These are phyloP conservation scores for Hypoxylon perforatum DNA, from an alignment of 495 filamentous ascomycete species.

Conservation along the genomic window DNA sequence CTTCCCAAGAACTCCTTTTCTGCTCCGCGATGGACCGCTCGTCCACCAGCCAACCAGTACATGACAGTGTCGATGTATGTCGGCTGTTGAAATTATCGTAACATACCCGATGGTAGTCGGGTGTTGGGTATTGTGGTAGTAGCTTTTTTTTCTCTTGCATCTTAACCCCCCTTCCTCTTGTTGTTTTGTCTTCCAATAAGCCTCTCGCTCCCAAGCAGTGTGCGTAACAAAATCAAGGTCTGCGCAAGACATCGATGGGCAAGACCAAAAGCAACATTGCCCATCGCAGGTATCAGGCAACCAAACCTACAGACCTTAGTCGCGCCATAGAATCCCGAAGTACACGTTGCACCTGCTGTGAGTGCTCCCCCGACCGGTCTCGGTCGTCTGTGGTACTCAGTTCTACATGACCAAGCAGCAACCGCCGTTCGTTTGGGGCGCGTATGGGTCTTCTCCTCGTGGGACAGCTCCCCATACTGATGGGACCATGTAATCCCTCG, in stretches of 20 bases:
- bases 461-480: constrained; percentile 95
- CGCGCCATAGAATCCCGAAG: constrained; percentile 31
- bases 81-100: constrained; percentile 40
- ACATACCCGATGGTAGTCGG: constrained; percentile 32
- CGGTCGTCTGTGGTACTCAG: constrained; percentile 21
- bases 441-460: constrained; percentile 95
- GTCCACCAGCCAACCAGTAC: constrained; percentile 29
- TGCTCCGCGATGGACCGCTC: constrained; percentile 14
- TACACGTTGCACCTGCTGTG: constrained; percentile 23
- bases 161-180: constrained; percentile 1
- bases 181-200: constrained; percentile 2
- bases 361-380: constrained; percentile 19
- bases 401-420: constrained; percentile 94
- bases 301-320: constrained; percentile 37
- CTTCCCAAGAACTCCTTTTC: constrained; percentile 43
- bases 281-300: constrained; percentile 36
- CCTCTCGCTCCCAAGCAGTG: constrained; percentile 20
- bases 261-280: constrained; percentile 13
- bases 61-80: constrained; percentile 36
- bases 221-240: constrained; percentile 18
- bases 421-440: constrained; percentile 86
- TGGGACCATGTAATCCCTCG: constrained; percentile 98
- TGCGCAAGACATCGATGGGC: constrained; percentile 17
- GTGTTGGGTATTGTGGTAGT: constrained; percentile 41
- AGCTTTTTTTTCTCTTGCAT: constrained; percentile 9